Conservation (phyloP, 805 yeast species). For the Saturnispora saitoi region DNA sequence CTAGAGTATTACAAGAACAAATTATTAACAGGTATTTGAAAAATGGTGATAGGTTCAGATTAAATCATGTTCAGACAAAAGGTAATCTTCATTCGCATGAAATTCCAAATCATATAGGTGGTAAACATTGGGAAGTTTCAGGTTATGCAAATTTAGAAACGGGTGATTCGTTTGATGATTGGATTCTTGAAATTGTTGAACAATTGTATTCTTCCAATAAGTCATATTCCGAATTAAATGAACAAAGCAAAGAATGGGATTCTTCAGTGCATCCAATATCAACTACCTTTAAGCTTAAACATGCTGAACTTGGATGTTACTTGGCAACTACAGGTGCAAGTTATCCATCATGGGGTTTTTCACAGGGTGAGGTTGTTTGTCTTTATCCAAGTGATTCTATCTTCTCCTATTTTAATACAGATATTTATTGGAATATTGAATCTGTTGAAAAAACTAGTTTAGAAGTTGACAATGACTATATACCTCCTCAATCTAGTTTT, state of each 20-base stretch:
- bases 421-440: slow-evolving; percentile 79
- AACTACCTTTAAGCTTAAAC: slow-evolving; percentile 69
- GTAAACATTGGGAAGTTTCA: slow-evolving; percentile 48
- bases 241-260: slow-evolving; percentile 34
- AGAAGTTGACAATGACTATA: slow-evolving; percentile 26
- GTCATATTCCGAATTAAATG: slow-evolving; percentile 20
- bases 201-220: slow-evolving; percentile 33
- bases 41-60: slow-evolving; percentile 55
- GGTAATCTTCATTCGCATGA: slow-evolving; percentile 68
- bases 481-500: slow-evolving; percentile 45
- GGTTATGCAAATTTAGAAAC: slow-evolving; percentile 58
- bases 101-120: slow-evolving; percentile 53
- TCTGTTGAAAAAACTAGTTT: slow-evolving; percentile 49
- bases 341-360: slow-evolving; percentile 96
- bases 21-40: slow-evolving; percentile 27
- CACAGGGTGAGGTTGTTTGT: slow-evolving; percentile 86
- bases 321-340: slow-evolving; percentile 72
- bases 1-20: slow-evolving; percentile 20
- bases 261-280: slow-evolving; percentile 67
- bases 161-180: slow-evolving; percentile 71
- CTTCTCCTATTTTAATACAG: slow-evolving; percentile 35
- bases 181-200: slow-evolving; percentile 64
- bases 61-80: slow-evolving; percentile 53
- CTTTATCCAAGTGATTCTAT: slow-evolving; percentile 32
- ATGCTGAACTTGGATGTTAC: slow-evolving; percentile 67